These are phyloP conservation scores for Lodderomyces margitis DNA, from an alignment of 1,139 yeast species.

Conservation along the genomic window DNA sequence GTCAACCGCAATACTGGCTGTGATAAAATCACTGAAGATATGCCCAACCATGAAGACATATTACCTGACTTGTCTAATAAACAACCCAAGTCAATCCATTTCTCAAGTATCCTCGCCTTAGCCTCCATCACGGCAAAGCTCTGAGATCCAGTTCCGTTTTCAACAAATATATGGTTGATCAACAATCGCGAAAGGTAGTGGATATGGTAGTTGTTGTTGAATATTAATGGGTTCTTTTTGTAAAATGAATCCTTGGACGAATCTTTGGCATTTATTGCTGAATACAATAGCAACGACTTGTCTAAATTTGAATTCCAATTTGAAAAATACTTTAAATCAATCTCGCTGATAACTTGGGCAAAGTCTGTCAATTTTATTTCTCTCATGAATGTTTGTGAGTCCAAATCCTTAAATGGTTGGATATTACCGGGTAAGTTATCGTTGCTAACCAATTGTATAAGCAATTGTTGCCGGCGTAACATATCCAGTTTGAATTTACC, in stretches of 20 bases:
- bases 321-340: slow-evolving; percentile 55
- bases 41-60: slow-evolving; percentile 93
- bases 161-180: slow-evolving; percentile 67
- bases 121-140: slow-evolving; percentile 30
- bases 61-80: slow-evolving; percentile 79
- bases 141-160: slow-evolving; percentile 21
- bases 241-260: slow-evolving; percentile 31
- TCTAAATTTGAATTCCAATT: slow-evolving; percentile 74
- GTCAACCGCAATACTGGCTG: slow-evolving; percentile 75
- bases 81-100: slow-evolving; percentile 88
- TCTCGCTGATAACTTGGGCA: slow-evolving; percentile 54
- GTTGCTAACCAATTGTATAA: slow-evolving; percentile 30
- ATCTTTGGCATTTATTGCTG: slow-evolving; percentile 21
- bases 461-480: slow-evolving; percentile 35
- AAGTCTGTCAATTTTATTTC: slow-evolving; percentile 47
- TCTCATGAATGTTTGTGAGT: slow-evolving; percentile 37
- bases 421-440: slow-evolving; percentile 16
- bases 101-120: slow-evolving; percentile 68
- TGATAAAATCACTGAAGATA: slow-evolving; percentile 80
- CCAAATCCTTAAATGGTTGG: slow-evolving; percentile 34
- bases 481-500: slow-evolving; percentile 30
- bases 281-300: slow-evolving; percentile 38
- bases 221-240: slow-evolving; percentile 52
- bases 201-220: slow-evolving; percentile 63
- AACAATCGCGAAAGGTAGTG: slow-evolving; percentile 77